Conservation (phyloP, 495 filamentous ascomycete species). For the Chaetomium fimeti region DNA sequence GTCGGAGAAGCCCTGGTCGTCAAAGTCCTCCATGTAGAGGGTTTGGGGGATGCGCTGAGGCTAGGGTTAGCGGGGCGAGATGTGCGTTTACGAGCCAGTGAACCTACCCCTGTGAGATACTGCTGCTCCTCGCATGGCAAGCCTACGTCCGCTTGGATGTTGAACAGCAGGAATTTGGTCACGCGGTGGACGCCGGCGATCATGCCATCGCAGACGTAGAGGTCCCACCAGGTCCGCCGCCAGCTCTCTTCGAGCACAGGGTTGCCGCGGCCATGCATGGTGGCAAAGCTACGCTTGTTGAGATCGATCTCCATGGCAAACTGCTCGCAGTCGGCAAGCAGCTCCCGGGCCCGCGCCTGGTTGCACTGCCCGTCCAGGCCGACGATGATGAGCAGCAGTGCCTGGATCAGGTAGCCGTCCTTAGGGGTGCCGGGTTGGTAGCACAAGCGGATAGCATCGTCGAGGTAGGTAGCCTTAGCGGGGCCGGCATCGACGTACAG, state of each 20-base stretch:
- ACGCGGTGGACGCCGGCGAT: slow-evolving; percentile 56
- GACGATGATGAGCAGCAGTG: slow-evolving; percentile 71
- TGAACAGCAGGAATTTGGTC: slow-evolving; percentile 57
- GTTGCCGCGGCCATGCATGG: slow-evolving; percentile 46
- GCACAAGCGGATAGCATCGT: slow-evolving; percentile 55
- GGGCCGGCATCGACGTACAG: slow-evolving; percentile 56
- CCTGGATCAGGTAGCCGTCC: slow-evolving; percentile 72
- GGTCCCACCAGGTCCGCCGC: slow-evolving; percentile 88
- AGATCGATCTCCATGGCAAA: slow-evolving; percentile 73
- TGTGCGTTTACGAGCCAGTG: background rate
- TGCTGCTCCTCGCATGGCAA: slow-evolving; percentile 78
- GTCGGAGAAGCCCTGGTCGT: slow-evolving; percentile 62
- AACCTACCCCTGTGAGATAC: slow-evolving; percentile 60
- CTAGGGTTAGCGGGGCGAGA: no score
- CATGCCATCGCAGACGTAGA: slow-evolving; percentile 76
- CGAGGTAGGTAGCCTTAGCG: slow-evolving; percentile 53
- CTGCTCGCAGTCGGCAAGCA: slow-evolving; percentile 65
- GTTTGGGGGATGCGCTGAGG: slow-evolving; percentile 60
- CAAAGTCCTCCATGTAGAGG: slow-evolving; percentile 65
- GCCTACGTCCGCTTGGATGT: slow-evolving; percentile 57
- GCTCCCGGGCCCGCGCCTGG: slow-evolving; percentile 61
- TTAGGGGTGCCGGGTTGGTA: slow-evolving; percentile 50
- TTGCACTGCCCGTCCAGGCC: slow-evolving; percentile 75
- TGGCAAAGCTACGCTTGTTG: slow-evolving; percentile 58
- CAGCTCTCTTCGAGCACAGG: slow-evolving; percentile 65